These are phyloP conservation scores for Candida arabinofermentans DNA, from an alignment of 805 yeast genomes.

Conservation along the genomic window DNA sequence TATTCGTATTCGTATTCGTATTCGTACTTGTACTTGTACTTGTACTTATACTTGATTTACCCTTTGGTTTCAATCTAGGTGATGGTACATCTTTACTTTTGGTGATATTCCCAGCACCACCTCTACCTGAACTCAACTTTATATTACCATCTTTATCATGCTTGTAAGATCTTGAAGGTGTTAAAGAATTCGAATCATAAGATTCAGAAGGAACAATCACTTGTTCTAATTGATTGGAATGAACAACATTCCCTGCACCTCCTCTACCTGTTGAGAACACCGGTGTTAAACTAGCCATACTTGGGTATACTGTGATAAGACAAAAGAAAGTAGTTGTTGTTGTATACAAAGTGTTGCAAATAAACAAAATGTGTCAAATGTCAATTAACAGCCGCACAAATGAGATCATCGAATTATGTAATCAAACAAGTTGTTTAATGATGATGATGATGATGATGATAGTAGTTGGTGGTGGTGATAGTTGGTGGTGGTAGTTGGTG, in stretches of 20 bases:
- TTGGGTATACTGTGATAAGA: not conserved
- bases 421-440: no score
- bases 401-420: no score
- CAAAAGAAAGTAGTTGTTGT: not conserved
- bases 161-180: slow-evolving; percentile 13
- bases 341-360: no score
- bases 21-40: no score
- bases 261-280: slow-evolving; percentile 34
- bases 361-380: no score
- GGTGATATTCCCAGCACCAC: slow-evolving; percentile 52
- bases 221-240: slow-evolving; percentile 19
- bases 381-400: no score
- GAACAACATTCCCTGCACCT: slow-evolving; percentile 33
- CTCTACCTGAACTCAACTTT: slow-evolving; percentile 51
- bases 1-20: no score
- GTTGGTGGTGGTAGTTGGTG: no score
- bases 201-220: slow-evolving; percentile 15
- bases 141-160: slow-evolving; percentile 31
- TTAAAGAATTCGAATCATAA: not conserved
- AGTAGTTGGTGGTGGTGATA: no score
- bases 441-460: no score
- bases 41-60: slow-evolving; percentile 34
- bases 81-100: slow-evolving; percentile 39
- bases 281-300: slow-evolving; percentile 18
- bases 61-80: slow-evolving; percentile 38